Percentiles rank a stretch among this genome's conserved stretches.
These are phyloP conservation scores for Neofusicoccum sp. DNA, from an alignment of 2,329 filamentous ascomycete genomes.

Conservation along the genomic window DNA sequence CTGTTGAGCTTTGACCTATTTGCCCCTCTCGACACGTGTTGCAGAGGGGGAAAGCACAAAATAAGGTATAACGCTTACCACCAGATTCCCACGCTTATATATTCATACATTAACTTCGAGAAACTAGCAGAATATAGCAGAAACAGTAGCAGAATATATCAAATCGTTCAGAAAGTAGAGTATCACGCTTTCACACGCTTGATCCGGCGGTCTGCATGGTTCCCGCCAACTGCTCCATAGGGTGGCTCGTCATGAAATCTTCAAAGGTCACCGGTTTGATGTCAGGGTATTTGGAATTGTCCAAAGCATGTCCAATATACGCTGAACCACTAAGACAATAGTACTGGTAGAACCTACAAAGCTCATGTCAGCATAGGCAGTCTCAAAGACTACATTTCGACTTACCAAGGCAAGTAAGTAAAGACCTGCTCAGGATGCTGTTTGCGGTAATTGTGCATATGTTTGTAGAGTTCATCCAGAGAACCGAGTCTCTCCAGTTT, in stretches of 20 bases:
- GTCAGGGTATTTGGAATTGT: conserved; percentile 22
- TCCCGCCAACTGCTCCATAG: not conserved
- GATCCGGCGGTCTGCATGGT: too few relatives aligned
- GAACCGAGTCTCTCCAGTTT: conserved; percentile 30
- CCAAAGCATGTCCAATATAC: not conserved
- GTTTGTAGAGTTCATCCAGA: conserved; percentile 32
- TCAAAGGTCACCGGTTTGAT: conserved; percentile 3
- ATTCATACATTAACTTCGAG: too few relatives aligned
- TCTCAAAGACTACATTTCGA: not conserved
- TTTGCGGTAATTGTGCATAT: conserved; percentile 28
- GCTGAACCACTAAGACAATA: conserved; percentile 16
- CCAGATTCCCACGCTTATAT: too few relatives aligned
- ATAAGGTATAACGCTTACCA: too few relatives aligned
- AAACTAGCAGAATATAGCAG: too few relatives aligned
- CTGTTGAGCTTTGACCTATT: too few relatives aligned
- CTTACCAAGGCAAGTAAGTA: not conserved
- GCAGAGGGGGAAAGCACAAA: too few relatives aligned
- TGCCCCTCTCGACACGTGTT: too few relatives aligned
- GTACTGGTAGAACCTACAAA: conserved; percentile 17
- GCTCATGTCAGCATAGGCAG: not conserved
- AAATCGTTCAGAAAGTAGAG: too few relatives aligned
- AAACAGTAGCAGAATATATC: too few relatives aligned
- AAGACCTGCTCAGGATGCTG: conserved; percentile 24
- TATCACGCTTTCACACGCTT: too few relatives aligned
- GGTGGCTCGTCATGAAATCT: not conserved